phyloP scores from a whole-genome alignment of 1,139 yeast species.

The Saccharomycopsis crataegensis region DNA sequence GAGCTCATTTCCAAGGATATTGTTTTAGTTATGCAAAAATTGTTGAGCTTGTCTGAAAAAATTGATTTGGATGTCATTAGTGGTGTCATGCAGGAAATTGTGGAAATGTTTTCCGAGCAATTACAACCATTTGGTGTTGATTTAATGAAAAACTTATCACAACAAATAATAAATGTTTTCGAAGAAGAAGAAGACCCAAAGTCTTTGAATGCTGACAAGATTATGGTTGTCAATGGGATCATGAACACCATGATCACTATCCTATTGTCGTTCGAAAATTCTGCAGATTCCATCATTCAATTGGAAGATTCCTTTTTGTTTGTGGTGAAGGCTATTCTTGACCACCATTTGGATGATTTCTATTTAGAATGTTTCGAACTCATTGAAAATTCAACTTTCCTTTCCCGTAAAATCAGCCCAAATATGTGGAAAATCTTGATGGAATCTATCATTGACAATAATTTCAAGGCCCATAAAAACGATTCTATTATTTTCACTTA shows the following conservation, averaged over 20 bases:
- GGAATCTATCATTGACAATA: slow-evolving; percentile 37
- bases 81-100: slow-evolving; percentile 93
- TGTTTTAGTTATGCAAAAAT: slow-evolving; percentile 74
- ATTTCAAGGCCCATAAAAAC: slow-evolving; percentile 42
- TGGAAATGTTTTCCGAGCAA: slow-evolving; percentile 80
- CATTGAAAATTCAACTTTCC: slow-evolving; percentile 77
- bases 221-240: slow-evolving; percentile 82
- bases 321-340: slow-evolving; percentile 59
- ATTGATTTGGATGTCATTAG: slow-evolving; percentile 85
- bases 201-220: slow-evolving; percentile 56
- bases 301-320: slow-evolving; percentile 74
- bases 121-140: slow-evolving; percentile 91
- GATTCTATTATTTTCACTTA: slow-evolving; percentile 47
- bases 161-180: slow-evolving; percentile 71
- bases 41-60: slow-evolving; percentile 68
- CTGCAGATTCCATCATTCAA: slow-evolving; percentile 55
- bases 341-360: slow-evolving; percentile 64
- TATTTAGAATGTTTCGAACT: slow-evolving; percentile 78
- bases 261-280: slow-evolving; percentile 78
- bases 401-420: slow-evolving; percentile 64
- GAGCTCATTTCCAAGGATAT: slow-evolving; percentile 61
- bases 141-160: slow-evolving; percentile 69
- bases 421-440: slow-evolving; percentile 68
- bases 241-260: slow-evolving; percentile 84
- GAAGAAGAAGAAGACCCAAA: slow-evolving; percentile 49